Conservation (phyloP, 495 filamentous ascomycete species). For the Friedmanniomyces simplex region DNA sequence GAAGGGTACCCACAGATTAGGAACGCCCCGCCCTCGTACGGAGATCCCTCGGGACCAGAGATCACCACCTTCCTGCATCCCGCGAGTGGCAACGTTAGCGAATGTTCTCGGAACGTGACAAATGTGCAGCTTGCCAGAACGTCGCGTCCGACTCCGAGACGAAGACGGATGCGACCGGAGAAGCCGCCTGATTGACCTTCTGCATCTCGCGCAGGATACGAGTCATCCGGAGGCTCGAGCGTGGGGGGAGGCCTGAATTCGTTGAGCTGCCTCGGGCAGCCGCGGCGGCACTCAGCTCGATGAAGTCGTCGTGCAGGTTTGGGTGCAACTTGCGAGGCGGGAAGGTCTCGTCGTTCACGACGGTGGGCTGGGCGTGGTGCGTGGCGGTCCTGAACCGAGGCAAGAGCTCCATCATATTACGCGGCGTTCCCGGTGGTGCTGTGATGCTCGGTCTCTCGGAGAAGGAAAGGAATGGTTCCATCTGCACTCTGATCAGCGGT, state of each 20-base stretch:
- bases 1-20: neutral
- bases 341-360: conserved; percentile 22
- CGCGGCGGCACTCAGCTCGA: conserved; percentile 9
- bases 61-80: conserved; percentile 32
- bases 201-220: conserved; percentile 23
- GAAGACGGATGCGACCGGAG: conserved; percentile 21
- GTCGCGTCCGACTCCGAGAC: conserved; percentile 26
- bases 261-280: neutral
- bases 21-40: conserved; percentile 17
- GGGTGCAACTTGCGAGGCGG: conserved; percentile 26
- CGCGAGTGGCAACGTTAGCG: too few species aligned
- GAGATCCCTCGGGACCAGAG: conserved; percentile 22
- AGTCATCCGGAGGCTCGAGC: conserved; percentile 13
- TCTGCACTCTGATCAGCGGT: too few species aligned
- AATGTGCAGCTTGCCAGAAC: too few species aligned
- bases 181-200: conserved; percentile 7
- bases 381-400: conserved; percentile 5
- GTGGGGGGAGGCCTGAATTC: neutral
- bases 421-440: conserved; percentile 1
- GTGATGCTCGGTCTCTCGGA: conserved; percentile 22
- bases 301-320: conserved; percentile 23
- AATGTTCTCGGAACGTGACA: too few species aligned
- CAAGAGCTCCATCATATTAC: neutral
- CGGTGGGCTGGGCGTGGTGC: conserved; percentile 7
- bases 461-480: conserved; percentile 28